These are phyloP conservation scores for Prunella vulgaris DNA, from an alignment of 257 asterid genomes.

Conservation along the genomic window DNA sequence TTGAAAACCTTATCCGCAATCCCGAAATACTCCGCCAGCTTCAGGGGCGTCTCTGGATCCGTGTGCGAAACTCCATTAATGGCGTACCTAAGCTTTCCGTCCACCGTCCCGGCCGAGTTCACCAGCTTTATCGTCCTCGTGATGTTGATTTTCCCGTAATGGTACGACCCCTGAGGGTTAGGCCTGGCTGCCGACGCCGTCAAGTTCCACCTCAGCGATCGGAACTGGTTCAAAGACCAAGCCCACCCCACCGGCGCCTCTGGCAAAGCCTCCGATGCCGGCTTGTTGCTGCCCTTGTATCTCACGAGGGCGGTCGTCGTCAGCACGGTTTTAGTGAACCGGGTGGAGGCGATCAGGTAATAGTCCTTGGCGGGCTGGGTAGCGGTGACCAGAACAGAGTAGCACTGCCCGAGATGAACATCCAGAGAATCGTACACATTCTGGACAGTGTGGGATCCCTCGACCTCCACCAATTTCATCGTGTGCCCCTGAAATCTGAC, in stretches of 20 bases:
- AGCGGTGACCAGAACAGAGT: conserved; percentile 43
- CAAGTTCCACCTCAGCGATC: conserved; percentile 56
- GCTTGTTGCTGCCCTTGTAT: conserved; percentile 34
- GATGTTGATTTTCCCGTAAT: conserved; percentile 65
- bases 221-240: conserved; percentile 63
- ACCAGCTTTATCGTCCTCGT: conserved; percentile 57
- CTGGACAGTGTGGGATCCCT: conserved; percentile 60
- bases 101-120: conserved; percentile 27
- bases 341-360: conserved; percentile 40
- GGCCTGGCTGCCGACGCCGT: conserved; percentile 85
- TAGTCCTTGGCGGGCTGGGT: conserved; percentile 42
- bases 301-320: conserved; percentile 33
- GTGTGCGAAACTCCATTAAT: conserved; percentile 54
- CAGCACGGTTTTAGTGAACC: conserved; percentile 39
- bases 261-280: conserved; percentile 30
- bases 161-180: conserved; percentile 80
- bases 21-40: conserved; percentile 55
- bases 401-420: conserved; percentile 52
- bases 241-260: conserved; percentile 48
- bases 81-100: conserved; percentile 54
- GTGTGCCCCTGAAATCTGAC: conserved; percentile 41
- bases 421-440: conserved; percentile 54
- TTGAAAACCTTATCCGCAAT: conserved; percentile 40
- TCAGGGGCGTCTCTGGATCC: conserved; percentile 51
- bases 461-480: conserved; percentile 46